Percentiles rank a stretch among this genome's conserved stretches.
Evolutionary conservation across 768 basidiomycete genomes (phyloP).

Genomic region (Rhodotorula graminis): DNA sequence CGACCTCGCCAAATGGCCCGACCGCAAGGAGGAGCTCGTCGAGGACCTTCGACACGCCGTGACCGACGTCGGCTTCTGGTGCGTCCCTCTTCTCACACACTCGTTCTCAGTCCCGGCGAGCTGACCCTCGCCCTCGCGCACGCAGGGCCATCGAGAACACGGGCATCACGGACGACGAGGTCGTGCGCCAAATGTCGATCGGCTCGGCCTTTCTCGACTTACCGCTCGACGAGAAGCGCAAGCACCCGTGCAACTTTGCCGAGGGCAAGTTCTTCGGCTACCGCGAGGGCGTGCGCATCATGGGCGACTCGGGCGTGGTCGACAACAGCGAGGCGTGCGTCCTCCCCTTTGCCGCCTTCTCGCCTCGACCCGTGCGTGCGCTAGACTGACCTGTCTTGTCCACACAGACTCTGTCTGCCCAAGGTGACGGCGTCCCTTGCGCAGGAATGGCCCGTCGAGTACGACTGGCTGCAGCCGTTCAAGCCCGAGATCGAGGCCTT

Average conservation of each 20-base stretch:
- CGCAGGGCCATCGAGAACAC: conserved; percentile 44
- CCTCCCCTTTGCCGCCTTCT: too few relatives aligned
- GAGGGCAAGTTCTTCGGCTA: conserved; percentile 50
- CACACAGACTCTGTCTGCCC: conserved; percentile 46
- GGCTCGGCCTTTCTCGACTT: conserved; percentile 49
- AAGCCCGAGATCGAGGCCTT: conserved; percentile 30
- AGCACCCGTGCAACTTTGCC: conserved; percentile 46
- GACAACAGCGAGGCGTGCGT: conserved; percentile 49
- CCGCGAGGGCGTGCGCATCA: conserved; percentile 47
- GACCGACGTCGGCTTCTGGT: conserved; percentile 30
- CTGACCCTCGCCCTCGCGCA: background rate
- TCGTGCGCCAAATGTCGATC: conserved; percentile 47
- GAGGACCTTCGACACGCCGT: conserved; percentile 31
- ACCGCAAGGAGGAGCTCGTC: conserved; percentile 41
- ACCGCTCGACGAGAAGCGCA: conserved; percentile 48
- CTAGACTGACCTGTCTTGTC: too few relatives aligned
- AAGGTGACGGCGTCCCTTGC: conserved; percentile 47
- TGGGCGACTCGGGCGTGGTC: conserved; percentile 48
- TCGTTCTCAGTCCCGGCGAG: too few relatives aligned
- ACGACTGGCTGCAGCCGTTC: conserved; percentile 11
- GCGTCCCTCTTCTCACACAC: background rate
- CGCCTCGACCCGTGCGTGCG: too few relatives aligned
- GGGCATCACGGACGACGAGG: conserved; percentile 50
- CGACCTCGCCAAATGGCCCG: conserved; percentile 37
- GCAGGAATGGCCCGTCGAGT: conserved; percentile 20